Percentiles rank a stretch among this genome's conserved stretches.
phyloP scores from a whole-genome alignment of 495 filamentous ascomycete genomes.

The Bryoglossum gracile region DNA sequence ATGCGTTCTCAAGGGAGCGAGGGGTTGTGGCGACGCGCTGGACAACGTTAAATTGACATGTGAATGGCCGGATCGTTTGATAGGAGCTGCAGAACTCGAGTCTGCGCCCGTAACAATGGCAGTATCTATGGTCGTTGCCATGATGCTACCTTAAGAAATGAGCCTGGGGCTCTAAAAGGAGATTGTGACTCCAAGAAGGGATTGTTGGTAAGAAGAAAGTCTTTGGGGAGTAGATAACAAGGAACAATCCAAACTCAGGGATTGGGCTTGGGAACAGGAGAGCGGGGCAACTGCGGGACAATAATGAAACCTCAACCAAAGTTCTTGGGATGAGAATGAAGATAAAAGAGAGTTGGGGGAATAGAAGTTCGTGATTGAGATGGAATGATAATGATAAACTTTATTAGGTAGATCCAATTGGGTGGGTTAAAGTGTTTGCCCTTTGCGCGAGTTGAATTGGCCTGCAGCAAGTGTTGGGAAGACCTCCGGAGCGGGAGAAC shows the following conservation, averaged over 20 bases:
- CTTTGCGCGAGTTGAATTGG: conserved; percentile 20
- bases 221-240: not conserved
- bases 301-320: not conserved
- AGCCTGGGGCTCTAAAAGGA: conserved; percentile 2
- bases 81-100: conserved; percentile 6
- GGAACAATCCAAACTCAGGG: not conserved
- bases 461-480: too few species aligned
- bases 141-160: not conserved
- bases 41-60: conserved; percentile 20
- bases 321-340: too few species aligned
- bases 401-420: not conserved
- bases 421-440: not conserved
- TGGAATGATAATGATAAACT: too few species aligned
- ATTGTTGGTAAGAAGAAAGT: not conserved
- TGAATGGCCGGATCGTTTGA: conserved; percentile 20
- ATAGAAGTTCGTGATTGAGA: not conserved
- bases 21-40: conserved; percentile 16
- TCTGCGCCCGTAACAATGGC: conserved; percentile 16
- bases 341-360: not conserved
- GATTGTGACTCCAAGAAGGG: not conserved
- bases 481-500: too few species aligned
- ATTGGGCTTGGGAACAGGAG: not conserved
- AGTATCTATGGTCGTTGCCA: conserved; percentile 14
- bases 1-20: conserved; percentile 13
- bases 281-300: not conserved